Evolutionary conservation across 2,329 filamentous ascomycete species (phyloP), one percentile per base, ranked within the genome.

Genomic region (Cladorrhinum sp.): DNA sequence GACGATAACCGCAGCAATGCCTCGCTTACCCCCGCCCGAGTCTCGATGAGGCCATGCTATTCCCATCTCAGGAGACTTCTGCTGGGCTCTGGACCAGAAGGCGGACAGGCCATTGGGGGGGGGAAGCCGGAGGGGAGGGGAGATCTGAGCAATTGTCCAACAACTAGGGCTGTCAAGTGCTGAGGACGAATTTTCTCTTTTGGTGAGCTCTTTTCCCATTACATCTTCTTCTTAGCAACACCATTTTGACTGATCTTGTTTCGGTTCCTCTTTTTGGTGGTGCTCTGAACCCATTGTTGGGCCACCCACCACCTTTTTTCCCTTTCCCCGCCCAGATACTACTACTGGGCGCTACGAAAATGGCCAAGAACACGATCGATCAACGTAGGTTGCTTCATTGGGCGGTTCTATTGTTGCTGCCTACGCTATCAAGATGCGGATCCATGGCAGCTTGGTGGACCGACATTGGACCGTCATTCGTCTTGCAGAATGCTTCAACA

Each of bases 371-470:
- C 28, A 2, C 30, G 48, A 14, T 30, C 14, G 30, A 53, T 33
- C 46, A 42, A 48, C 30, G 39, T 28, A 20, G 55, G 36, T 20
- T 61, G 24, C 20, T 56, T 46, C 30, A 24, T 6, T 59, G 60
- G 57, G 18, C 49, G 12, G 9, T 53, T 14, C 7, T 62, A 30
- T 21, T 52, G 16, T 36, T 46, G 28, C 48, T 62, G 33, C 48
- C 52, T 12, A 36, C 46, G 9, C 57, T 24, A 26, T 28, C 60
- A 7, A 46, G 46, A 7, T 62, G 60, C 26, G 53, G 60, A 36
- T 62, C 60, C 48, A 62, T 62, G 60, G 53, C 60, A 39, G 60
- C 56, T n/a, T 62, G 56, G 56, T 62, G 56, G 57, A 59, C 60
- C 18, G 60, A 62, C 48, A 28, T 62, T 24, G 60, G 60, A 18